Base-by-base conservation (phyloP, 1,284 basidiomycete genomes). In the Trichosporon coremiiforme region DNA sequence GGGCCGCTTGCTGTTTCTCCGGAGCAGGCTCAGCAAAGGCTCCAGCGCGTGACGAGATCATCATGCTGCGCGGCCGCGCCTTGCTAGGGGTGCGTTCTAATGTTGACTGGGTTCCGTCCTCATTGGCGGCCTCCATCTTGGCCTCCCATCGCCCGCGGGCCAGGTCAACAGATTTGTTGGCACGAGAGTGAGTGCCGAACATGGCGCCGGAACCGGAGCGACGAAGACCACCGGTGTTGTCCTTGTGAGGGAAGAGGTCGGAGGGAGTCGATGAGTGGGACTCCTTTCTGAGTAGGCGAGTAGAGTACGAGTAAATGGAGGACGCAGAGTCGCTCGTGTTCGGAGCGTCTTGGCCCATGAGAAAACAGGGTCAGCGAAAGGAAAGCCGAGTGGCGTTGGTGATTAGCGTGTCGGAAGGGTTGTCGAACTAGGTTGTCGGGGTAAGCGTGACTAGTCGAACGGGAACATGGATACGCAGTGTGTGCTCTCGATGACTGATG, bases 131-230 rank as follows among this genome's bases (percentile, higher is more conserved):
- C 65, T 76, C 74, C 45, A 82, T 82, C 72, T 80, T 80, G 1
- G 76, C 76, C 67, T 82, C 78, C 81, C 81, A 82, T 71, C 79
- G 75, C 4, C 74, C 74, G 15, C 80, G 70, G 7, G 77, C 80
- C 17, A 76, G 67, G 68, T 79, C 79, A 25, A 82, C 78, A 0
- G 79, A 79, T 69, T 77, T 77, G 50, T 69, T 72, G 20, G 71
- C 65, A 45, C 71, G 68, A 2, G 69, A 66, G 29, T 66, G 66
- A 9, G 65, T 31, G 20, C 31, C 35, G 25, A 31, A 65, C 73
- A 17, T 75, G 66, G 2, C 76, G 12, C 72, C 74, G 20, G 74
- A 71, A 8, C 73, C 75, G 4, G 74, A 74, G 15, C 78, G 74
- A 6, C 70, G 70, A 17, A 74, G 65, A 3, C 70, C 66, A 13